Evolutionary conservation across 179 eudicot species (phyloP).

Genomic region (Monotropa hypopitys): DNA sequence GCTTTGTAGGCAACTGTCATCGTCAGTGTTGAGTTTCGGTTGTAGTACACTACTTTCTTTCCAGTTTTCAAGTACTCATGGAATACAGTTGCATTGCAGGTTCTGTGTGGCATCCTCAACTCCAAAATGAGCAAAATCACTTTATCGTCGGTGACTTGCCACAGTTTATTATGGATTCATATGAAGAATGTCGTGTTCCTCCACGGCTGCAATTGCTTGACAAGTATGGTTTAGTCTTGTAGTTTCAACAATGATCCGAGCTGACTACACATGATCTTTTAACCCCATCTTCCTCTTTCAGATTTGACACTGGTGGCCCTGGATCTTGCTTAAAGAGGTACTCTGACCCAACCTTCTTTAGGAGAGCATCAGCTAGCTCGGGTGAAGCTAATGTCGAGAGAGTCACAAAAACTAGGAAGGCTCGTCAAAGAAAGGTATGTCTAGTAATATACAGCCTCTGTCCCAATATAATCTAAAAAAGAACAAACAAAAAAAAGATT

Average conservation of each 20-base stretch:
- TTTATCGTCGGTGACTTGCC: constrained; percentile 71
- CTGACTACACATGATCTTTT: constrained; percentile 7
- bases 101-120: constrained; percentile 61
- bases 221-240: constrained; percentile 38
- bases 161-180: constrained; percentile 62
- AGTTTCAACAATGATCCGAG: background rate
- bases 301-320: constrained; percentile 87
- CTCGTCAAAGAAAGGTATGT: constrained; percentile 53
- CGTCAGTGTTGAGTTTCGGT: background rate
- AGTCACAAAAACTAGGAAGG: constrained; percentile 38
- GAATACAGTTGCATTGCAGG: constrained; percentile 52
- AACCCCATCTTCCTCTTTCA: constrained; percentile 19
- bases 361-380: constrained; percentile 49
- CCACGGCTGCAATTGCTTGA: constrained; percentile 79
- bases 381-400: constrained; percentile 26
- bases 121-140: constrained; percentile 48
- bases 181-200: constrained; percentile 76
- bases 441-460: background rate
- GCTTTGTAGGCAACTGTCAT: background rate
- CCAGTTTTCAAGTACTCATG: constrained; percentile 7
- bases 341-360: constrained; percentile 89
- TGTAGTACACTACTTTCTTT: background rate
- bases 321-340: constrained; percentile 94
- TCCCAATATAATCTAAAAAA: background rate
- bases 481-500: background rate